Evolutionary conservation across 2,329 filamentous ascomycete genomes (phyloP).

Genomic region (Alternaria hordeiaustralica): DNA sequence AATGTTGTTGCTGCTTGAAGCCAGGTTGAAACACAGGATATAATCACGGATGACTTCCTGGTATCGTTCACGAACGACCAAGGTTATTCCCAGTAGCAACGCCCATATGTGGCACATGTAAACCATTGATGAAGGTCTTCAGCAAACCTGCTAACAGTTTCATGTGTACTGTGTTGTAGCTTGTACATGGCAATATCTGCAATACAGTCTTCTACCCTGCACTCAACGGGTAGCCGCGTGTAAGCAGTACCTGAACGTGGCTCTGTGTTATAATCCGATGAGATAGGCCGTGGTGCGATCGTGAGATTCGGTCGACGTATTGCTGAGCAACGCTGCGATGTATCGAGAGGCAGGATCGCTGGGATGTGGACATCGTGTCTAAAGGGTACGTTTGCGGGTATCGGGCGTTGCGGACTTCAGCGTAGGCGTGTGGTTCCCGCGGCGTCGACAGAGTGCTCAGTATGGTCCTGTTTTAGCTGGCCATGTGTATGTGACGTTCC

Average conservation of each 20-base stretch:
- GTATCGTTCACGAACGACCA: neutral
- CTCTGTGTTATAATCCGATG: neutral
- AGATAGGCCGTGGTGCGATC: neutral
- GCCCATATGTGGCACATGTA: neutral
- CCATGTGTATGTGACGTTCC: neutral
- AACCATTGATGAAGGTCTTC: neutral
- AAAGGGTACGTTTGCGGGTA: neutral
- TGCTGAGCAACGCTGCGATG: neutral
- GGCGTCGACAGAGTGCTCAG: neutral
- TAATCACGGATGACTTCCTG: neutral
- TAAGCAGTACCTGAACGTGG: neutral
- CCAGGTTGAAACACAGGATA: neutral
- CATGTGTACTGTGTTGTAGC: neutral
- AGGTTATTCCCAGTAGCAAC: neutral
- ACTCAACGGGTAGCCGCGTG: neutral
- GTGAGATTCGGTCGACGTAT: neutral
- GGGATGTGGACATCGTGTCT: neutral
- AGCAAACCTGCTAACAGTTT: neutral
- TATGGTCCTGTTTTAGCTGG: neutral
- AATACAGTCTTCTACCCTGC: neutral
- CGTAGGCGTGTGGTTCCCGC: neutral
- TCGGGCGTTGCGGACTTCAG: neutral
- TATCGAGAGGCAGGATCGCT: neutral
- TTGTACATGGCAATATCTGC: neutral
- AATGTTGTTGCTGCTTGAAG: slow-evolving; percentile 18